Percentiles rank a stretch among this genome's conserved stretches.
These are phyloP conservation scores for Vaccinium darrowii DNA, from an alignment of 148 eudicot species.

Conservation along the genomic window DNA sequence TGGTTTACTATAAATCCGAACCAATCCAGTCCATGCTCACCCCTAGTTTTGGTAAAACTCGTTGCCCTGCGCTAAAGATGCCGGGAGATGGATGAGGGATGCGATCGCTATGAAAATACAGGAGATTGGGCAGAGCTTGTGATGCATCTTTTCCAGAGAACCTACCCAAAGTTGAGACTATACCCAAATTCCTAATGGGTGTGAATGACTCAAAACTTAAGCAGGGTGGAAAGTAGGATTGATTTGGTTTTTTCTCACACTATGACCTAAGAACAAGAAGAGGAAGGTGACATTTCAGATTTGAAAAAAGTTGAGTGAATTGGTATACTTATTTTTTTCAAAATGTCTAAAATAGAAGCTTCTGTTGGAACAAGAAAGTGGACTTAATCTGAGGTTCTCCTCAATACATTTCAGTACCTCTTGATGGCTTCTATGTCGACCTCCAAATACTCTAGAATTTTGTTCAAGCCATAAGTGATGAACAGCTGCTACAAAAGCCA, in stretches of 20 bases:
- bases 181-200: background rate
- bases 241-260: background rate
- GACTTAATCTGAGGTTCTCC: too few species aligned
- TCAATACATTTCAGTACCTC: too few species aligned
- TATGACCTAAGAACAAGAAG: background rate
- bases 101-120: constrained; percentile 8
- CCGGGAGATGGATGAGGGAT: background rate
- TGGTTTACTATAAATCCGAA: too few species aligned
- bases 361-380: background rate
- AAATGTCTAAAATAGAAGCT: constrained; percentile 7
- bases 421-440: too few species aligned
- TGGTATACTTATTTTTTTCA: background rate
- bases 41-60: constrained; percentile 26
- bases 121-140: background rate
- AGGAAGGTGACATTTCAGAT: background rate
- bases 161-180: background rate
- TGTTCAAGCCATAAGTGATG: too few species aligned
- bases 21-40: too few species aligned
- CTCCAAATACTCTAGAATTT: too few species aligned
- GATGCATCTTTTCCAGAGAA: background rate
- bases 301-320: background rate
- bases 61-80: constrained; percentile 19
- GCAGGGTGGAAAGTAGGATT: background rate
- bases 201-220: background rate
- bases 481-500: too few species aligned